Conservation (phyloP, 495 filamentous ascomycete genomes). For the Neurospora hispaniola region DNA sequence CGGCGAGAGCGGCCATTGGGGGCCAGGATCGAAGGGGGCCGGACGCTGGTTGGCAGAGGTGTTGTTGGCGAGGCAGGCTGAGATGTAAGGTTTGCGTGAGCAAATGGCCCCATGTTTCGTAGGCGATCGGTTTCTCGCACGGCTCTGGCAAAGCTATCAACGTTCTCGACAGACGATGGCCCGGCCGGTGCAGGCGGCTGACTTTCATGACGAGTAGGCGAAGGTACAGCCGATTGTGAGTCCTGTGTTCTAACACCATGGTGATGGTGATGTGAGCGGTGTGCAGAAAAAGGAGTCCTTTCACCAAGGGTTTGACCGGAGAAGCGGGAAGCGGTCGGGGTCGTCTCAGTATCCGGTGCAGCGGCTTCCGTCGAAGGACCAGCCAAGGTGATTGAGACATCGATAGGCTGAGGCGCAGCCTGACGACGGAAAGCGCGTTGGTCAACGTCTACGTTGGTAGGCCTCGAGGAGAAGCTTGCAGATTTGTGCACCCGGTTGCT, state of each 20-base stretch:
- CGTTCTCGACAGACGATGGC: slow-evolving; percentile 55
- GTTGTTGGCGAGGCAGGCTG: slow-evolving; percentile 93
- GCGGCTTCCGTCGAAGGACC: slow-evolving; percentile 33
- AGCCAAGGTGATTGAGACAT: slow-evolving; percentile 35
- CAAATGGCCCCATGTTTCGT: slow-evolving; percentile 68
- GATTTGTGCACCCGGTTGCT: slow-evolving; percentile 35
- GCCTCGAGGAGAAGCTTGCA: slow-evolving; percentile 37
- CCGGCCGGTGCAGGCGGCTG: slow-evolving; percentile 61
- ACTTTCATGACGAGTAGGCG: slow-evolving; percentile 41
- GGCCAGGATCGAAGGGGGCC: slow-evolving; percentile 39
- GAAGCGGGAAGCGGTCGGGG: slow-evolving; percentile 54
- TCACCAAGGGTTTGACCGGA: slow-evolving; percentile 64
- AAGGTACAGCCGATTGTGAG: slow-evolving; percentile 41
- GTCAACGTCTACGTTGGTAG: slow-evolving; percentile 34
- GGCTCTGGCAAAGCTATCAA: slow-evolving; percentile 67
- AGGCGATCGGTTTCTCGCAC: slow-evolving; percentile 81
- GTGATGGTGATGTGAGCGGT: slow-evolving; percentile 49
- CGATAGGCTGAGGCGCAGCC: slow-evolving; percentile 34
- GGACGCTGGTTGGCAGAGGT: slow-evolving; percentile 55
- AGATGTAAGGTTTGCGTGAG: slow-evolving; percentile 62
- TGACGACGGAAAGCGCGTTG: slow-evolving; percentile 37
- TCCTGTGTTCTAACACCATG: slow-evolving; percentile 54
- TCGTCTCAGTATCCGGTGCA: slow-evolving; percentile 38
- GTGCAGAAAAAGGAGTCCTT: slow-evolving; percentile 48
- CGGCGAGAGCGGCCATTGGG: slow-evolving; percentile 35